These are phyloP conservation scores for Sonneratia caseolaris DNA, from an alignment of 345 rosid genomes.

Conservation along the genomic window DNA sequence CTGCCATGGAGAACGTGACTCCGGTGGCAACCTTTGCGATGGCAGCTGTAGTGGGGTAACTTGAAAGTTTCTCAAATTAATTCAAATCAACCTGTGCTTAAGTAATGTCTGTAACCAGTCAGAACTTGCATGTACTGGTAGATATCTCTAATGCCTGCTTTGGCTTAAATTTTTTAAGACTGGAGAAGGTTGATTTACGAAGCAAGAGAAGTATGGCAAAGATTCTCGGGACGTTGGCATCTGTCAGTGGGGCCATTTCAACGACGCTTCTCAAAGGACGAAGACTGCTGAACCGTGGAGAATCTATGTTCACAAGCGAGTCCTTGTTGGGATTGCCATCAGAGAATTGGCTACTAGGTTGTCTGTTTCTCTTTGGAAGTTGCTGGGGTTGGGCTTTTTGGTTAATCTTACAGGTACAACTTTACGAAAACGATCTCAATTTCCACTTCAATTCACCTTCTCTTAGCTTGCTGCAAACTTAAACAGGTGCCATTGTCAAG, in stretches of 20 bases:
- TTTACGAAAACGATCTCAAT: not conserved
- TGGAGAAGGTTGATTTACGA: conserved; percentile 44
- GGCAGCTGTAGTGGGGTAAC: conserved; percentile 26
- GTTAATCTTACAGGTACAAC: conserved; percentile 61
- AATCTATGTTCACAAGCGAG: conserved; percentile 8
- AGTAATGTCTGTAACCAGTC: not conserved
- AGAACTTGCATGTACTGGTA: not conserved
- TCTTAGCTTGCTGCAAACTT: not conserved
- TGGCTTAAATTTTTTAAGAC: conserved; percentile 25
- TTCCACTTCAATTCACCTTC: not conserved
- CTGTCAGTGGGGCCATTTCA: conserved; percentile 48
- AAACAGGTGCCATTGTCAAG: conserved; percentile 46
- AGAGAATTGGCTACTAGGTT: conserved; percentile 55
- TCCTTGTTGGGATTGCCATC: conserved; percentile 8
- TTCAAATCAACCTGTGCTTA: too few relatives aligned
- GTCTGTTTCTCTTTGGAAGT: conserved; percentile 43
- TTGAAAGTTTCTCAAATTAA: not conserved
- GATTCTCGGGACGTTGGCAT: conserved; percentile 43
- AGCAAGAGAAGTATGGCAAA: conserved; percentile 51
- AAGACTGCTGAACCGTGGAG: conserved; percentile 37
- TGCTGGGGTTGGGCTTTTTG: conserved; percentile 60
- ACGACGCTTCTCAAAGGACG: conserved; percentile 65
- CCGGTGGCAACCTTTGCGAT: conserved; percentile 33
- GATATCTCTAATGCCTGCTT: not conserved
- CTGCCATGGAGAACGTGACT: conserved; percentile 31